Base-by-base conservation (phyloP, 2,329 filamentous ascomycete species). In the Oidium heveae region DNA sequence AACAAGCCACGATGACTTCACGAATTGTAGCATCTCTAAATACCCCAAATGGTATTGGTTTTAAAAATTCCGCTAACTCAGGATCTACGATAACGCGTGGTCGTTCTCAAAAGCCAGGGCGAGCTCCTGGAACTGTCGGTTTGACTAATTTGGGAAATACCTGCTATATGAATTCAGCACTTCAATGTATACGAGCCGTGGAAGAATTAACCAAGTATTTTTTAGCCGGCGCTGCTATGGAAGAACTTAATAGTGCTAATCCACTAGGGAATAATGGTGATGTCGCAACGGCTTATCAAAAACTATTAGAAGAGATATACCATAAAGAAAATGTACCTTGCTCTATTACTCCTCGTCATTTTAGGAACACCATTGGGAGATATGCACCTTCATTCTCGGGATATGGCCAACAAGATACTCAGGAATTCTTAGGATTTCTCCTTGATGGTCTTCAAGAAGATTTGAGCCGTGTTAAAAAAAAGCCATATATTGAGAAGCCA, bases 121-220 rank as follows among this genome's bases (percentile, higher is more conserved):
- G 80, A 58, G 77, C 78, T 13, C 68, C 79, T 36, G 91, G 91
- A 34, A 82, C 81, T 43, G 84, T 88, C 44, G 91, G 91, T 36
- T 71, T 98, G 54, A 79, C 77, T 59, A 98, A 98, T 63, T 71
- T 98, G 15, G 91, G 91, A 52, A 98, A 98, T 63, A 96, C 91
- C 0, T 98, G 91, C 68, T 98, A 98, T 69, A 95, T 96, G 88
- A 96, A 96, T 67, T 94, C 89, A 22, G 91, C 91, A 10, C 72
- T 96, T 55, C 91, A 98, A 66, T 98, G 91, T 66, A 78, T 98
- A 53, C 80, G 89, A 53, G 93, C 86, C 61, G 87, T 95, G 0
- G 86, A 94, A 64, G 91, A 98, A 67, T 70, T 98, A 59, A 89
- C 86, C 5, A 81, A 87, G 63, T 98, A 94, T 67, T 96, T 98